Evolutionary conservation across 2,329 filamentous ascomycete species (phyloP).

Genomic region (Pyrenophora seminiperda): DNA sequence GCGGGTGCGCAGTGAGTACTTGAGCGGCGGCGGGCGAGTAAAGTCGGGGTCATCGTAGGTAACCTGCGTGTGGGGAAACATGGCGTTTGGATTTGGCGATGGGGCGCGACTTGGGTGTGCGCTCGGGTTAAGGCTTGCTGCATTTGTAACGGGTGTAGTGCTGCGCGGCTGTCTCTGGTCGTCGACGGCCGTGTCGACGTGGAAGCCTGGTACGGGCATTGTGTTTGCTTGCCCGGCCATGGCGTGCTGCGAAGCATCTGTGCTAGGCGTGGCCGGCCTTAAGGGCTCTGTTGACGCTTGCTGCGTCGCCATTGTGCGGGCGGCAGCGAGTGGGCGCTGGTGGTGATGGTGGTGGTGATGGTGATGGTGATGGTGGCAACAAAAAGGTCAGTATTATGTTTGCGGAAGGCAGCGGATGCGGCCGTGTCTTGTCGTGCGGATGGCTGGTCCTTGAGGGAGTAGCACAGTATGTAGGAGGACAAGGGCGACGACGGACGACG

Average conservation of each 20-base stretch:
- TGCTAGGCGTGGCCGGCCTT: constrained; percentile 24
- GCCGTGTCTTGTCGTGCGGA: constrained; percentile 19
- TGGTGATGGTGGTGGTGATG: neutral
- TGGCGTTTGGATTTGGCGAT: constrained; percentile 40
- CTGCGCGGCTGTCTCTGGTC: constrained; percentile 21
- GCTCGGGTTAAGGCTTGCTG: constrained; percentile 22
- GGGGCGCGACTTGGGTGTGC: constrained; percentile 32
- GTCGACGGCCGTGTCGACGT: constrained; percentile 23
- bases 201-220: constrained; percentile 30
- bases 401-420: constrained; percentile 4
- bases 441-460: too few species aligned
- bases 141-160: constrained; percentile 13
- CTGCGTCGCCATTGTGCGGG: constrained; percentile 32
- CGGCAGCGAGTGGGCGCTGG: neutral
- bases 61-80: constrained; percentile 50
- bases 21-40: constrained; percentile 56
- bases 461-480: too few species aligned
- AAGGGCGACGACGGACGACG: too few species aligned
- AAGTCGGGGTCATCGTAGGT: constrained; percentile 49
- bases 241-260: constrained; percentile 12
- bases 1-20: constrained; percentile 60
- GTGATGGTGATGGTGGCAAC: constrained; percentile 17
- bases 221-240: constrained; percentile 15
- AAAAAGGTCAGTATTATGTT: neutral
- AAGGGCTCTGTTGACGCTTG: constrained; percentile 41